A percentile compares a stretch with the other conserved stretches of the same genome.
phyloP scores from a whole-genome alignment of 2,329 filamentous ascomycete genomes.

The Calonectria ilicicola region DNA sequence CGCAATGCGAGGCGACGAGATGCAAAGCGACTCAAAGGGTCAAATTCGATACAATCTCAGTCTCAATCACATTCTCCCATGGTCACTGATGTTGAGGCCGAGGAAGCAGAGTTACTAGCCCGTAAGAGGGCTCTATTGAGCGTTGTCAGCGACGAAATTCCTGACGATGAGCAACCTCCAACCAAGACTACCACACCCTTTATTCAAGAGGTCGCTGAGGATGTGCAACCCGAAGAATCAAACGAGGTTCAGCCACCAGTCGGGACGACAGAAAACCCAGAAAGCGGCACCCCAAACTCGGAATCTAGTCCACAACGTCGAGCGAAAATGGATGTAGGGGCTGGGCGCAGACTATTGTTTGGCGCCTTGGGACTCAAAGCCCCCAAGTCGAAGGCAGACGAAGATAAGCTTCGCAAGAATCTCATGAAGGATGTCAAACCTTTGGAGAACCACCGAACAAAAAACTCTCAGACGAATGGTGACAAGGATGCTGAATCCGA shows the following conservation, averaged over 20 bases:
- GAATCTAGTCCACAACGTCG: constrained; percentile 31
- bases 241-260: background rate
- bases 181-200: background rate
- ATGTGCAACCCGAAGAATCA: constrained; percentile 16
- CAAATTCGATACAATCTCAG: constrained; percentile 35
- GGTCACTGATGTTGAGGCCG: constrained; percentile 16
- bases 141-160: constrained; percentile 36
- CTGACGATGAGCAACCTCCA: constrained; percentile 10
- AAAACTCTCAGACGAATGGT: constrained; percentile 29
- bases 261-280: background rate
- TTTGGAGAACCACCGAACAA: constrained; percentile 50
- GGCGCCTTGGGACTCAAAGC: constrained; percentile 77
- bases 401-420: constrained; percentile 70
- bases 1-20: constrained; percentile 64
- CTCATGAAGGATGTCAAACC: constrained; percentile 67
- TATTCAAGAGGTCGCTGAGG: constrained; percentile 10
- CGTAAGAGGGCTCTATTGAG: constrained; percentile 56
- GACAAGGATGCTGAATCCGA: constrained; percentile 16
- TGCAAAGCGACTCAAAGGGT: constrained; percentile 42
- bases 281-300: constrained; percentile 14
- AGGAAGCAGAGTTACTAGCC: constrained; percentile 47
- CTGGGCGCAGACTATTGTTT: constrained; percentile 77
- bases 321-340: constrained; percentile 60
- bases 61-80: constrained; percentile 38
- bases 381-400: constrained; percentile 77